Conservation (phyloP, 2,329 filamentous ascomycete genomes). For the Colletotrichum costaricense region DNA sequence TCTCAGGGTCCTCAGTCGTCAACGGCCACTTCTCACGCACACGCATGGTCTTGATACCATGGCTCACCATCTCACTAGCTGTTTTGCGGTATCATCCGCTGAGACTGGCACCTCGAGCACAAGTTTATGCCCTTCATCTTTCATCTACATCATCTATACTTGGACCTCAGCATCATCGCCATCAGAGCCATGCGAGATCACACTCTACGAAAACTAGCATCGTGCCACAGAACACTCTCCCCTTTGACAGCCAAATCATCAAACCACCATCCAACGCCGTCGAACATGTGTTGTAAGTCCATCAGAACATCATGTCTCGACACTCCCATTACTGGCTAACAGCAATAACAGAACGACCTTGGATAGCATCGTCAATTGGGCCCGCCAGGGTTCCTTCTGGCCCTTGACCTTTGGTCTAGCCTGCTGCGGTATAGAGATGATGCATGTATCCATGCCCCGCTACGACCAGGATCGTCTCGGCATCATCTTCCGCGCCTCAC, state of each 20-base stretch:
- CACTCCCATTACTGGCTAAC: neutral
- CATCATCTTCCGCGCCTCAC: conserved; percentile 75
- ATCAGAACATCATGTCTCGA: neutral
- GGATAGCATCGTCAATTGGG: conserved; percentile 68
- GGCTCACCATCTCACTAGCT: neutral
- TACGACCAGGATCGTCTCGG: conserved; percentile 74
- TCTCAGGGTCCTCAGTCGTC: neutral
- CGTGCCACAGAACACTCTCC: neutral
- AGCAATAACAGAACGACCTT: conserved; percentile 58
- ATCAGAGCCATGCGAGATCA: neutral
- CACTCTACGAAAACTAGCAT: neutral
- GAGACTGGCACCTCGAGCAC: neutral
- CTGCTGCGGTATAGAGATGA: conserved; percentile 73
- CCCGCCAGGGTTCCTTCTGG: conserved; percentile 69
- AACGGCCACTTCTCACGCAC: neutral
- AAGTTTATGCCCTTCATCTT: neutral
- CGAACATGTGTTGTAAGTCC: conserved; percentile 38
- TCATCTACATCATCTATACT: neutral
- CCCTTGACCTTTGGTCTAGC: conserved; percentile 71
- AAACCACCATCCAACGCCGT: conserved; percentile 18
- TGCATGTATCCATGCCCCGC: conserved; percentile 70
- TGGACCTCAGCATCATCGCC: neutral
- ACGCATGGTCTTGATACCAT: neutral
- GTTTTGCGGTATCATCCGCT: neutral
- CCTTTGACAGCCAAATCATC: neutral